Percentiles rank a stretch among this genome's conserved stretches.
Evolutionary conservation across 2,329 filamentous ascomycete species (phyloP).

Genomic region (Neopestalotiopsis sp.): DNA sequence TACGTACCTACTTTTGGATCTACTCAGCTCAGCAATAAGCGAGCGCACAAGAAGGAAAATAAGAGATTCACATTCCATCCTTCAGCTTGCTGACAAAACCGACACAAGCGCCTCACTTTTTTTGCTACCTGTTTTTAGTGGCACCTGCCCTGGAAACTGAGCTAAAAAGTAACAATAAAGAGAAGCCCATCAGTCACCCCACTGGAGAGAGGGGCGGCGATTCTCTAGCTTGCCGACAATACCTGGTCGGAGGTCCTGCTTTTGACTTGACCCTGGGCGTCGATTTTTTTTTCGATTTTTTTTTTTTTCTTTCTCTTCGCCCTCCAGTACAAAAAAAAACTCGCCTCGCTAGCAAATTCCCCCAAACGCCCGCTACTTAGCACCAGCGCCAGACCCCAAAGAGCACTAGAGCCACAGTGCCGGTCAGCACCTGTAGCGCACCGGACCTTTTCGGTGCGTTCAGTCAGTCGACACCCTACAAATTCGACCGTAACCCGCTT

Average conservation of each 20-base stretch:
- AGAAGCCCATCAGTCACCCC: background rate
- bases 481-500: slow-evolving; percentile 36
- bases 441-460: background rate
- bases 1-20: too few relatives aligned
- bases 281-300: slow-evolving; percentile 1
- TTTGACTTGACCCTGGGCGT: slow-evolving; percentile 1
- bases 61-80: slow-evolving; percentile 2
- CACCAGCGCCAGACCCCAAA: slow-evolving; percentile 6
- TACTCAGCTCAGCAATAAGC: background rate
- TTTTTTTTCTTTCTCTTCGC: background rate
- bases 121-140: slow-evolving; percentile 3
- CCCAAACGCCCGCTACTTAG: background rate
- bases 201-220: background rate
- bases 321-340: background rate
- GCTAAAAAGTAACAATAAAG: slow-evolving; percentile 9
- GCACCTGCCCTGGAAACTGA: background rate
- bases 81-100: slow-evolving; percentile 11
- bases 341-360: background rate
- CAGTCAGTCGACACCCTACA: slow-evolving; percentile 28
- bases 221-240: background rate
- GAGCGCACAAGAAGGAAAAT: background rate
- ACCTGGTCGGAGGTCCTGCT: background rate
- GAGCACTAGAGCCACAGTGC: slow-evolving; percentile 10
- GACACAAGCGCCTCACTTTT: background rate
- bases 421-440: background rate